Percentiles rank a stretch among this genome's conserved stretches.
Conservation (phyloP, 768 basidiomycete genomes). For the Plicaturopsis crispa region DNA sequence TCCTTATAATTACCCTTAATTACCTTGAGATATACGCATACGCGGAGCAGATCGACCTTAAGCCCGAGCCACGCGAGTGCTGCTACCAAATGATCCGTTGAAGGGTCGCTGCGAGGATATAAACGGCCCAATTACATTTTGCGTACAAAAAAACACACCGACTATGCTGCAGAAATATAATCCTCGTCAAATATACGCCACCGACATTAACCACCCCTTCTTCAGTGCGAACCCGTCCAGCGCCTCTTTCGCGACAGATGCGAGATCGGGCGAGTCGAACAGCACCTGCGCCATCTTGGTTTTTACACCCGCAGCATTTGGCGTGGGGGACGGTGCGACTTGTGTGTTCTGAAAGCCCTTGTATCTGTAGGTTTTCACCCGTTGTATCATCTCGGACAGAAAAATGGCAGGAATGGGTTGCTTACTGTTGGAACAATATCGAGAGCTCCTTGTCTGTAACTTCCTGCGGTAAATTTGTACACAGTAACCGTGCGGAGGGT, state of each 20-base stretch:
- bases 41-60: too few species aligned
- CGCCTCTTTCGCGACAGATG: conserved; percentile 71
- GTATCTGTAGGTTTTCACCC: conserved; percentile 70
- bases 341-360: conserved; percentile 72
- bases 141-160: too few species aligned
- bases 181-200: conserved; percentile 48
- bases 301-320: conserved; percentile 54
- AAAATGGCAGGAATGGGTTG: conserved; percentile 15
- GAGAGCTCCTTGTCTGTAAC: conserved; percentile 82
- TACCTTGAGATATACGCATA: too few species aligned
- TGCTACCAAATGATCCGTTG: too few species aligned
- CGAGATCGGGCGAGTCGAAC: conserved; percentile 71
- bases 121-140: too few species aligned
- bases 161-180: neutral
- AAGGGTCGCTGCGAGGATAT: too few species aligned
- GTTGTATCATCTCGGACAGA: too few species aligned
- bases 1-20: too few species aligned
- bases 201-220: conserved; percentile 79
- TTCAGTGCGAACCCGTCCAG: conserved; percentile 84
- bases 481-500: conserved; percentile 57
- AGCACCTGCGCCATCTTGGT: conserved; percentile 77
- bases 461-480: conserved; percentile 86
- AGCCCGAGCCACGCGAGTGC: too few species aligned
- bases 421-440: conserved; percentile 89
- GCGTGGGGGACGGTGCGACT: conserved; percentile 61